Percentiles rank a stretch among this genome's conserved stretches.
Evolutionary conservation across 2,329 filamentous ascomycete species (phyloP).

Genomic region (Beauveria asiatica): DNA sequence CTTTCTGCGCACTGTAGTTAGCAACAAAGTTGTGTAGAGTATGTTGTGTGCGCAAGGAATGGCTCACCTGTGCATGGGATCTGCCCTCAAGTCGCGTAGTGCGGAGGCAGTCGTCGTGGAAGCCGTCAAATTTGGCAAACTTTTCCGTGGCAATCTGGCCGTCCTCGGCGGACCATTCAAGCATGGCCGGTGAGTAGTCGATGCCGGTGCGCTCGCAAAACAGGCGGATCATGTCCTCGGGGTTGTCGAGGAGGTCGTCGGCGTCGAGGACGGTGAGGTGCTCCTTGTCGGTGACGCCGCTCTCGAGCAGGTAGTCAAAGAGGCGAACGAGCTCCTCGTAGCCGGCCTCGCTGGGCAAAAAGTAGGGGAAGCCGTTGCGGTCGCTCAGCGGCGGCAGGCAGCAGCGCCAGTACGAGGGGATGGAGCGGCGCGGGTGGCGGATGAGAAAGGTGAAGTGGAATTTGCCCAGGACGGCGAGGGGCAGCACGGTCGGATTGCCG

Average conservation of each 20-base stretch:
- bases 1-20: slow-evolving; percentile 36
- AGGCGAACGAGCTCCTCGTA: slow-evolving; percentile 80
- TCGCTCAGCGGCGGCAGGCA: slow-evolving; percentile 78
- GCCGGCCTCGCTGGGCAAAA: slow-evolving; percentile 81
- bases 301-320: slow-evolving; percentile 72
- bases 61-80: slow-evolving; percentile 48
- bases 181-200: slow-evolving; percentile 67
- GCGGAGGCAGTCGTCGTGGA: slow-evolving; percentile 88
- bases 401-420: slow-evolving; percentile 92
- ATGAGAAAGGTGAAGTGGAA: slow-evolving; percentile 98
- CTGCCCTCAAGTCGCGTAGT: slow-evolving; percentile 69
- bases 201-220: slow-evolving; percentile 80
- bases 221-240: slow-evolving; percentile 62
- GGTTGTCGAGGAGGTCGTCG: slow-evolving; percentile 85
- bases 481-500: slow-evolving; percentile 79
- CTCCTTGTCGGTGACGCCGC: slow-evolving; percentile 62
- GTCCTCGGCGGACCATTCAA: slow-evolving; percentile 73
- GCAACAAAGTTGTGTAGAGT: slow-evolving; percentile 1
- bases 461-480: slow-evolving; percentile 59
- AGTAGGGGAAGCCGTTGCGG: slow-evolving; percentile 77
- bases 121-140: slow-evolving; percentile 96
- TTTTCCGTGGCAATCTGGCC: slow-evolving; percentile 63
- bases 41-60: slow-evolving; percentile 4
- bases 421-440: slow-evolving; percentile 83
- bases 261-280: slow-evolving; percentile 84